These are phyloP conservation scores for Xylariaceae sp. DNA, from an alignment of 2,329 filamentous ascomycete species.

Conservation along the genomic window DNA sequence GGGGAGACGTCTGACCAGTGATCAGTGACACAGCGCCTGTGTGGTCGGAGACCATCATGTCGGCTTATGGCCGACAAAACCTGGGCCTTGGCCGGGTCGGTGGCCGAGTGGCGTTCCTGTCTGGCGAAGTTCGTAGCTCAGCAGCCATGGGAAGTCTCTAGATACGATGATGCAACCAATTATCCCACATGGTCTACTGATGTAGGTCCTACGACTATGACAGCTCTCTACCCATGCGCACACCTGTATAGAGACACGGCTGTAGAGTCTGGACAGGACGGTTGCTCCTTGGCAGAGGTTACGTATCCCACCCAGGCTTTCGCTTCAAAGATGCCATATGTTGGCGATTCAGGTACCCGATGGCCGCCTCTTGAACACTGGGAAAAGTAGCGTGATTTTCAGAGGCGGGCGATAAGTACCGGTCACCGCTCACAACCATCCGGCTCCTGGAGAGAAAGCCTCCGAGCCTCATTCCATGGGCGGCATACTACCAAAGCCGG, in stretches of 20 bases:
- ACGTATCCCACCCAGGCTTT: not conserved
- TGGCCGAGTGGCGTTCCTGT: not conserved
- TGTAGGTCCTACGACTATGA: not conserved
- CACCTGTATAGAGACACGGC: not conserved
- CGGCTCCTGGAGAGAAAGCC: constrained; percentile 20
- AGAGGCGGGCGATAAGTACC: not conserved
- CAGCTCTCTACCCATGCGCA: constrained; percentile 11
- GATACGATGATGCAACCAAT: not conserved
- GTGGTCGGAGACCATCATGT: too few species aligned
- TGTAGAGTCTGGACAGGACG: not conserved
- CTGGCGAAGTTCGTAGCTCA: not conserved
- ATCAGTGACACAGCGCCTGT: too few species aligned
- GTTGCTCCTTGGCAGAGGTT: not conserved
- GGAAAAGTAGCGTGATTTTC: not conserved
- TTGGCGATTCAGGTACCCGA: not conserved
- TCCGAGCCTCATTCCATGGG: constrained; percentile 14
- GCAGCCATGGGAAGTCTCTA: too few species aligned
- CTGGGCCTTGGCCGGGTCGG: not conserved
- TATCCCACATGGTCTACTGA: not conserved
- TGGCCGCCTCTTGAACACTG: not conserved
- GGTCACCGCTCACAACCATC: constrained; percentile 7
- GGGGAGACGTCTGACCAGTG: not conserved
- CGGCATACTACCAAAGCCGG: not conserved
- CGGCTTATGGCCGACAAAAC: too few species aligned
- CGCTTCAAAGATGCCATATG: not conserved